Base-by-base conservation (phyloP, 2,329 filamentous ascomycete genomes). In the Penicillium corylophilum region DNA sequence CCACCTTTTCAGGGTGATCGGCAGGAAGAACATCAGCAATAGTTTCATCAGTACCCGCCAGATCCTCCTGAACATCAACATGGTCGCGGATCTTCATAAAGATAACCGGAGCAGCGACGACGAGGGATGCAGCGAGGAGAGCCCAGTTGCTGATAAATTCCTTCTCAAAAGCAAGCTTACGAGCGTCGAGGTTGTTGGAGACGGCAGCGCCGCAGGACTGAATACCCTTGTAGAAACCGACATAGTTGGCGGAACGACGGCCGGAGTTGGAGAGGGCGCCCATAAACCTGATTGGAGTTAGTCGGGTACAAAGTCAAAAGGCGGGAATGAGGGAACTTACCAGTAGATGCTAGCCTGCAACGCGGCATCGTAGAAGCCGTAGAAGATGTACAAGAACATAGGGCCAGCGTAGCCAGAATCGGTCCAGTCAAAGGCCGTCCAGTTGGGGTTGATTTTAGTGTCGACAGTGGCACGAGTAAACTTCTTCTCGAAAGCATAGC, bases 321-420 rank as follows among this genome's bases (percentile, higher is more conserved):
- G 16, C 23, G n/a, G 15, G 7, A 44, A 45, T 12, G 18, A 22
- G 16, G 18, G 4, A 5, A 66, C 76, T 57, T 72, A 80, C 91
- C 91, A 96, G 79, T 96, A 95, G 45, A 91, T 85, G 64, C 78
- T 83, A 0, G 89, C 91, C 77, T 96, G 92, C 88, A 89, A 96
- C 46, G 84, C 82, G 35, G 91, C 89, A 70, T 96, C 92, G 61
- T 85, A 92, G 70, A 92, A 85, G 35, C 90, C 90, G 70, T 92
- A 94, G 73, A 90, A 90, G 57, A 95, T 88, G 76, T 90, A 94
- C 44, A 95, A 74, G 69, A 94, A 89, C 82, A 95, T 88, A 10
- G 88, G 87, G 0, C 86, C 89, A 49, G 85, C 79, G 67, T 86
- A 93, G 44, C 83, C 84, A 15, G 76, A 70, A 46, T 82, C 77